Conservation (phyloP, 768 basidiomycete genomes). For the Dioszegia aurantiaca region DNA sequence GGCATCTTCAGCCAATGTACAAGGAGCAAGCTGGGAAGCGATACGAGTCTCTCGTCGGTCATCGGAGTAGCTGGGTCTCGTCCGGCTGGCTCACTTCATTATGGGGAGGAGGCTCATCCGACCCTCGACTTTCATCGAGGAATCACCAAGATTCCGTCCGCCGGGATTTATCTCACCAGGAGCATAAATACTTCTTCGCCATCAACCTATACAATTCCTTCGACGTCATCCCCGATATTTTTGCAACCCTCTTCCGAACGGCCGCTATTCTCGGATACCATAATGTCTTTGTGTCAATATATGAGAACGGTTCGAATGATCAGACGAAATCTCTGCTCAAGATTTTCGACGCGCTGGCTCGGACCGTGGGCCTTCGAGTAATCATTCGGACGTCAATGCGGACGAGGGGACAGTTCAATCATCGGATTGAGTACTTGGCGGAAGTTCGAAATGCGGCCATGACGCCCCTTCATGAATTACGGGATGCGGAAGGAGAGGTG, state of each 20-base stretch:
- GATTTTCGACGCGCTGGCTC: constrained; percentile 89
- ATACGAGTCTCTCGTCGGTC: constrained; percentile 78
- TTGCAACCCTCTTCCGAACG: constrained; percentile 91
- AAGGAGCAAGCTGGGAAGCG: constrained; percentile 78
- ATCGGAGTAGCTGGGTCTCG: constrained; percentile 57
- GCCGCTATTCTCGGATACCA: constrained; percentile 90
- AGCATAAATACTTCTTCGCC: constrained; percentile 97
- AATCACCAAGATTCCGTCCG: constrained; percentile 34
- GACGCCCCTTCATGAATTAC: constrained; percentile 87
- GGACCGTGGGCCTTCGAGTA: constrained; percentile 84
- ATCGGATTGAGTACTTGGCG: constrained; percentile 99
- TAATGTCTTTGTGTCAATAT: constrained; percentile 97
- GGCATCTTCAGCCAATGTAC: constrained; percentile 78
- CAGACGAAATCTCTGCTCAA: constrained; percentile 95
- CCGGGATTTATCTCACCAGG: constrained; percentile 34
- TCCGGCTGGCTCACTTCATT: constrained; percentile 37
- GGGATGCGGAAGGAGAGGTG: constrained; percentile 86
- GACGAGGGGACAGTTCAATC: constrained; percentile 92
- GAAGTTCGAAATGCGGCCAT: constrained; percentile 99
- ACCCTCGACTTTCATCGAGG: not conserved
- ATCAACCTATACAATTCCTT: constrained; percentile 99
- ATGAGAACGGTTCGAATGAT: constrained; percentile 98
- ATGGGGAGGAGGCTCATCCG: constrained; percentile 24
- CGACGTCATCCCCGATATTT: constrained; percentile 95
- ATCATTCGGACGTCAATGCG: constrained; percentile 90